Base-by-base conservation (phyloP, 768 basidiomycete species). In the Suillus cothurnatus region DNA sequence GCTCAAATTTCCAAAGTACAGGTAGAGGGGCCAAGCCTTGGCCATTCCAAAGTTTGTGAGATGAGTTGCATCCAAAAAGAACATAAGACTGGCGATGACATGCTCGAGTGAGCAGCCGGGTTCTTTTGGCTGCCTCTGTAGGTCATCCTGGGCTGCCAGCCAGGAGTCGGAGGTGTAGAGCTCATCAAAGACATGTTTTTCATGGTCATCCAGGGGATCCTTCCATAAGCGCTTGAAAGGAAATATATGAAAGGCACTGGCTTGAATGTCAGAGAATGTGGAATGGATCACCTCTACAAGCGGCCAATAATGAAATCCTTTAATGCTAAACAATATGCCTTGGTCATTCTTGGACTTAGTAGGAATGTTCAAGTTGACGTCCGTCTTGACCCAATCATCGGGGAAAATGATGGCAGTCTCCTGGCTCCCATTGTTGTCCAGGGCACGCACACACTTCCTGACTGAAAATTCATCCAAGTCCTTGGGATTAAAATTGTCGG, bases 51-150 rank as follows among this genome's bases (percentile, higher is more conserved):
- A 74, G 2, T 41, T 61, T 1, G 74, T 60, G 0, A 74, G 67
- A 21, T 75, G 69, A 1, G 73, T 76, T 0, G 64, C 68, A 26
- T 76, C 64, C 0, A 69, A 76, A 66, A 45, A 76, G 3, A 76
- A 34, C 71, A 76, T 76, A 14, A 74, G 56, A 0, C 39, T 49
- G 1, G 59, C 52, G 31, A 64, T 56, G 0, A 67, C 63, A 4
- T 14, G 11, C 23, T 71, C 66, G 3, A 73, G 39, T 1, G 62
- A 39, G 61, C 73, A 74, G 2, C 62, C 62, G 34, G 65, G 61
- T 2, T 66, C 62, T 2, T 56, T 12, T 5, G 56, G 61, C 32
- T 71, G 66, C 19, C 64, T 63, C 41, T 67, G 63, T 4, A 75
- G 19, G 1, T 71, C 64, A 3, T 70, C 61, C 21, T 70, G 67